Evolutionary conservation across 768 basidiomycete genomes (phyloP), one percentile per base, ranked within the genome.

Genomic region (Cystofilobasidium bisporidii): DNA sequence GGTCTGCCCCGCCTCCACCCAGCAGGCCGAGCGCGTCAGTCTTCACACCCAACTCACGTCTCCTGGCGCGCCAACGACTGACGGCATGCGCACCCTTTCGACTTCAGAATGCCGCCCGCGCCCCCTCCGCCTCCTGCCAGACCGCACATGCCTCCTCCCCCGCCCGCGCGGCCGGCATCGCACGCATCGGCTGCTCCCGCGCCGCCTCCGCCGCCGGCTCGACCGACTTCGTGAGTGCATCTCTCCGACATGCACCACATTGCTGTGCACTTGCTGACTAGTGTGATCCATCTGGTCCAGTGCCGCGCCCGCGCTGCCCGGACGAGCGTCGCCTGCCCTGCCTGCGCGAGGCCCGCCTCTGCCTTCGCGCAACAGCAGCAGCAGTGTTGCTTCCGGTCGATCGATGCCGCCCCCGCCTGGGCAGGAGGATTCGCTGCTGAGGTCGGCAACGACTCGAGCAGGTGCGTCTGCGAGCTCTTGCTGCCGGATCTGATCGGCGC

Each of bases 171-270:
- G 38, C 71, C 58, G 11, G 40, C 56, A 4, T 48, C 69, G 17
- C 58, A 33, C 53, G 64, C 50, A 61, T 64, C 43, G n/a, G 47
- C n/a, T 5, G 6, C 47, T 22, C 47, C 64, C 57, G 26, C 43
- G 55, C 69, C 47, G 65, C 69, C 70, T 2, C 61, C 68, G 38
- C 73, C 73, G 12, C 78, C 79, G 20, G 72, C 69, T 38, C 77
- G 81, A n/a, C 59, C 59, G 3, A 11, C 18, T 1, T 28, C 38
- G 59, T 33, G 32, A 33, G 38, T 36, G 5, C 30, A 22, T 30
- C 33, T 14, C 26, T 33, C 22, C 33, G 18, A 20, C 55, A n/a
- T 3, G 3, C 9, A 20, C 9, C 30, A 20, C 11, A 36, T 22
- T n/a, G 15, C 22, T n/a, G 33, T n/a, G n/a, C n/a, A n/a, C n/a